phyloP scores from a whole-genome alignment of 2,329 filamentous ascomycete genomes.

The Colletotrichum scovillei region DNA sequence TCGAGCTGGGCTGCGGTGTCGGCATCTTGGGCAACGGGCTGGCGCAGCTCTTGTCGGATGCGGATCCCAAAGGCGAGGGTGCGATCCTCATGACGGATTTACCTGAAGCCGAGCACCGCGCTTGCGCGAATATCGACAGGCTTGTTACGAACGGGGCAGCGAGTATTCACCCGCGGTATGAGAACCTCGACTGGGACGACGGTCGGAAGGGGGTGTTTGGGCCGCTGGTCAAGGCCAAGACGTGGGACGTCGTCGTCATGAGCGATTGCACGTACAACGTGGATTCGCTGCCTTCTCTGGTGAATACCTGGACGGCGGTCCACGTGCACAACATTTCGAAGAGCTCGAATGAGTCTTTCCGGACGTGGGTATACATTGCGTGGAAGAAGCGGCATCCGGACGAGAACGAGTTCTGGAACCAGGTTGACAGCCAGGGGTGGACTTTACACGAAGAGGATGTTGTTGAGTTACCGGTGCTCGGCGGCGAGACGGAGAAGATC shows the following conservation, averaged over 20 bases:
- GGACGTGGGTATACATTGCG: slow-evolving; percentile 62
- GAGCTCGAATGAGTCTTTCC: slow-evolving; percentile 27
- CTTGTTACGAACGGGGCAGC: slow-evolving; percentile 17
- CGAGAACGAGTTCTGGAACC: slow-evolving; percentile 59
- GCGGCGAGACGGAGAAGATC: slow-evolving; percentile 56
- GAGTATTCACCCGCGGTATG: slow-evolving; percentile 54
- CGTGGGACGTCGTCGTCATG: slow-evolving; percentile 66
- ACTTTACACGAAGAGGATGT: slow-evolving; percentile 50
- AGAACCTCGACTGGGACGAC: slow-evolving; percentile 68
- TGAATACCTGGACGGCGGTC: slow-evolving; percentile 63
- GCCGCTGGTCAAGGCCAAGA: slow-evolving; percentile 46
- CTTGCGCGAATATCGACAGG: slow-evolving; percentile 58
- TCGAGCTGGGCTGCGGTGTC: slow-evolving; percentile 69
- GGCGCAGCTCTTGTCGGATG: slow-evolving; percentile 46
- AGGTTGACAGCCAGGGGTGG: slow-evolving; percentile 61
- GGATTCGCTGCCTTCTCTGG: slow-evolving; percentile 64
- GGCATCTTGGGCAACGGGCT: slow-evolving; percentile 66
- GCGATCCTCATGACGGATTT: slow-evolving; percentile 67
- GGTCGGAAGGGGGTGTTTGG: slow-evolving; percentile 59
- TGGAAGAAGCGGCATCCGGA: slow-evolving; percentile 68
- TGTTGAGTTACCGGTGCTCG: slow-evolving; percentile 59
- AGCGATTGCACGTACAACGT: slow-evolving; percentile 73
- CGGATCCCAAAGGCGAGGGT: slow-evolving; percentile 37
- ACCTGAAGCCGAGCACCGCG: slow-evolving; percentile 62
- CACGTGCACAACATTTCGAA: slow-evolving; percentile 50